Evolutionary conservation across 805 yeast genomes (phyloP).

Genomic region (Candida pseudoglaebosa): DNA sequence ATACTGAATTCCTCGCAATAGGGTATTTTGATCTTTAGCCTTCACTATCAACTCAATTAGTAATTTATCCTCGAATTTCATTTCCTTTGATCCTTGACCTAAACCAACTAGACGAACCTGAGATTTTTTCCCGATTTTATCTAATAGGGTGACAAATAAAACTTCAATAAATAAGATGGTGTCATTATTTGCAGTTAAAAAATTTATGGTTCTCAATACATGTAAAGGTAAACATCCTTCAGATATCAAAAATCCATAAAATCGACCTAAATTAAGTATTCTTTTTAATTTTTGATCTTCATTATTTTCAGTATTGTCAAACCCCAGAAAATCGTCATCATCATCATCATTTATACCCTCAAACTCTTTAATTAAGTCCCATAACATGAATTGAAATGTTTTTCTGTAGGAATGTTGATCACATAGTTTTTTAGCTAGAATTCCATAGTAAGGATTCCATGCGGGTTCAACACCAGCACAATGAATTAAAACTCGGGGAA

Average conservation of each 20-base stretch:
- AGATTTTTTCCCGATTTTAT: slow-evolving; percentile 59
- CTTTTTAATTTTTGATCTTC: slow-evolving; percentile 57
- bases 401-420: slow-evolving; percentile 71
- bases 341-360: slow-evolving; percentile 45
- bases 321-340: slow-evolving; percentile 28
- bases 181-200: slow-evolving; percentile 64
- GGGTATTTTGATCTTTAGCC: slow-evolving; percentile 53
- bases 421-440: slow-evolving; percentile 74
- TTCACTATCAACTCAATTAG: slow-evolving; percentile 49
- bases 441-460: slow-evolving; percentile 87
- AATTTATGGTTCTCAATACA: slow-evolving; percentile 66
- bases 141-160: slow-evolving; percentile 62
- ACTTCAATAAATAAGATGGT: slow-evolving; percentile 69
- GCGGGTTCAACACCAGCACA: slow-evolving; percentile 80
- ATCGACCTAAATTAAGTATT: slow-evolving; percentile 69
- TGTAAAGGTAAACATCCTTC: slow-evolving; percentile 74
- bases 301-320: slow-evolving; percentile 36
- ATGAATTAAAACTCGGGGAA: slow-evolving; percentile 79
- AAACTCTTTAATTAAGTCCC: slow-evolving; percentile 78
- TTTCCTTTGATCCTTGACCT: slow-evolving; percentile 31
- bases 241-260: slow-evolving; percentile 72
- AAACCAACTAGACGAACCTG: slow-evolving; percentile 46
- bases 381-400: slow-evolving; percentile 81
- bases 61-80: slow-evolving; percentile 44
- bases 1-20: slow-evolving; percentile 64